Percentiles rank a stretch among this genome's conserved stretches.
phyloP scores from a whole-genome alignment of 2,329 filamentous ascomycete genomes.

The Plectosphaerella cucumerina region DNA sequence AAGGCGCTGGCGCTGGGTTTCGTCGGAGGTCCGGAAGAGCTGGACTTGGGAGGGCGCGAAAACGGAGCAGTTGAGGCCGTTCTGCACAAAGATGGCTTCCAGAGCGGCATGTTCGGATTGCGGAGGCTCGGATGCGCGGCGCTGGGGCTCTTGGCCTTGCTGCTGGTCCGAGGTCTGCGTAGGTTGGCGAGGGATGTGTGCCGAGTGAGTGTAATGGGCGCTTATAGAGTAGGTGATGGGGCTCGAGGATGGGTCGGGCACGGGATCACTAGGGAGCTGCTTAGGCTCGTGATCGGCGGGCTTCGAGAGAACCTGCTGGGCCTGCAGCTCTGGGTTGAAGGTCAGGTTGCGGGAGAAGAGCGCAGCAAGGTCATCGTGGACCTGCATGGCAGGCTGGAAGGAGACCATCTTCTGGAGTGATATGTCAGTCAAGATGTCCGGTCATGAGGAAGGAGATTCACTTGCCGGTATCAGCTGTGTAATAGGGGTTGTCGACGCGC shows the following conservation, averaged over 20 bases:
- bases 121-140: slow-evolving; percentile 47
- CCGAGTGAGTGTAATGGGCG: slow-evolving; percentile 80
- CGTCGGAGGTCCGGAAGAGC: slow-evolving; percentile 72
- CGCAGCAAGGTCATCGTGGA: slow-evolving; percentile 76
- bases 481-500: no score
- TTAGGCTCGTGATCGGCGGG: slow-evolving; percentile 14
- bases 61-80: slow-evolving; percentile 65
- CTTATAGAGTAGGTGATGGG: slow-evolving; percentile 69
- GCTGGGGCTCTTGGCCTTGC: slow-evolving; percentile 29
- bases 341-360: slow-evolving; percentile 76
- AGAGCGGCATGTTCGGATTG: slow-evolving; percentile 44
- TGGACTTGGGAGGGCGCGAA: slow-evolving; percentile 73
- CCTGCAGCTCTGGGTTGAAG: slow-evolving; percentile 42
- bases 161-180: slow-evolving; percentile 21
- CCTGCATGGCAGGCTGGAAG: slow-evolving; percentile 47
- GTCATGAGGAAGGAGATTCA: no score
- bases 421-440: slow-evolving; percentile 4
- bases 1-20: slow-evolving; percentile 67
- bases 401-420: slow-evolving; percentile 30
- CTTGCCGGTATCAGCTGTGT: no score
- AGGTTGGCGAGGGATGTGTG: slow-evolving; percentile 53
- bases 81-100: slow-evolving; percentile 55
- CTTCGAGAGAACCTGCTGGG: slow-evolving; percentile 9
- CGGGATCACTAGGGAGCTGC: slow-evolving; percentile 20
- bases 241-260: slow-evolving; percentile 25